Conservation (phyloP, 164 flowering plant species). For the Houttuynia cordata region DNA sequence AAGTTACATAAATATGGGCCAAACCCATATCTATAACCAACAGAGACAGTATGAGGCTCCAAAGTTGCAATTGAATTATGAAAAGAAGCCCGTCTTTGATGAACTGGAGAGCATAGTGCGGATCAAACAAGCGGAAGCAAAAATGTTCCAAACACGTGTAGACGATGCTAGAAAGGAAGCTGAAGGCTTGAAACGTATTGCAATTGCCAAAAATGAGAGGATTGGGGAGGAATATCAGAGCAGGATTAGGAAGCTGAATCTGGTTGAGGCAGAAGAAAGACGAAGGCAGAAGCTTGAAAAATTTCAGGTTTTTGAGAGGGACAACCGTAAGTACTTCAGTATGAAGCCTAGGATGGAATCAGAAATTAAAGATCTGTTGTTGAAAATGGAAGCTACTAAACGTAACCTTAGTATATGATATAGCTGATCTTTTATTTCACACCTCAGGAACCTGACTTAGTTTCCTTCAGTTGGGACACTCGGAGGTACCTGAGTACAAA, state of each 20-base stretch:
- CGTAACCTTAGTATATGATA: constrained; percentile 42
- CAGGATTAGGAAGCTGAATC: constrained; percentile 43
- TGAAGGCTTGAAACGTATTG: constrained; percentile 67
- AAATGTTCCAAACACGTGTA: constrained; percentile 78
- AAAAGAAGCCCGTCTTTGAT: constrained; percentile 39
- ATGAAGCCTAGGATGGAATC: constrained; percentile 87
- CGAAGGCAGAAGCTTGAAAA: constrained; percentile 69
- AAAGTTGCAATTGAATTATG: constrained; percentile 17
- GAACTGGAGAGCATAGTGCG: constrained; percentile 77
- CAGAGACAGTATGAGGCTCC: constrained; percentile 6
- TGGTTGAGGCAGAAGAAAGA: constrained; percentile 68
- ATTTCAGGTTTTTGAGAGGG: constrained; percentile 55
- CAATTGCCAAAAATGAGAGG: constrained; percentile 58
- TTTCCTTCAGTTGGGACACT: neutral
- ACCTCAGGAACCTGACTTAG: neutral
- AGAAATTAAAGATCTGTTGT: constrained; percentile 63
- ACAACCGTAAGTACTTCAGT: constrained; percentile 50
- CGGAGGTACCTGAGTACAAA: neutral
- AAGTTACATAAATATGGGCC: no score
- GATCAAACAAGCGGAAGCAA: constrained; percentile 80
- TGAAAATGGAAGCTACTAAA: constrained; percentile 77
- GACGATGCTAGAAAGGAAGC: constrained; percentile 90
- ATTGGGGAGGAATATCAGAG: constrained; percentile 61
- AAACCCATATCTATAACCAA: no score
- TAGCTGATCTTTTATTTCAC: neutral